phyloP scores from a whole-genome alignment of 2,329 filamentous ascomycete genomes.

The Fusarium sp. region DNA sequence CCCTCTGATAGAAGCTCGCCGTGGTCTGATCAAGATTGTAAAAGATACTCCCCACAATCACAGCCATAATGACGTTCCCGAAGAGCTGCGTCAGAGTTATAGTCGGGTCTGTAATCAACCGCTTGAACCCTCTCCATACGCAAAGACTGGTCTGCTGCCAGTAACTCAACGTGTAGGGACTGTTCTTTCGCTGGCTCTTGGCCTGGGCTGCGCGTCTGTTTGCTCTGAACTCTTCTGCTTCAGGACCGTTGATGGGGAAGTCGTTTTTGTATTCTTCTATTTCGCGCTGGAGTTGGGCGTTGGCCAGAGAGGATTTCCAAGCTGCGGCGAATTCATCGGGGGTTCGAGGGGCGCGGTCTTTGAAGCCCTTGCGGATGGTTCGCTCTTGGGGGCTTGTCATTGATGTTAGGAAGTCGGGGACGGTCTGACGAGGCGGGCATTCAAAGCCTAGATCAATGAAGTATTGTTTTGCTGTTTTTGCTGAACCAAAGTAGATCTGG shows the following conservation, averaged over 20 bases:
- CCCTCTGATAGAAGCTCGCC: conserved; percentile 73
- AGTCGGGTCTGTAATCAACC: conserved; percentile 56
- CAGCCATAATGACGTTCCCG: conserved; percentile 61
- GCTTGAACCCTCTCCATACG: conserved; percentile 53
- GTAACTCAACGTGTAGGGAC: conserved; percentile 44
- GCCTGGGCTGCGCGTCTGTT: conserved; percentile 61
- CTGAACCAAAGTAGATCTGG: conserved; percentile 73
- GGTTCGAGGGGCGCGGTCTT: conserved; percentile 68
- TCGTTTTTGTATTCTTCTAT: conserved; percentile 63
- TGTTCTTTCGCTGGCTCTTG: conserved; percentile 50
- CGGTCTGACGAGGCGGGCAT: conserved; percentile 75
- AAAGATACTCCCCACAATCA: conserved; percentile 66
- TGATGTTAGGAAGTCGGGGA: conserved; percentile 79
- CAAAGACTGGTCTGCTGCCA: conserved; percentile 39
- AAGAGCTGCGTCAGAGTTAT: conserved; percentile 56
- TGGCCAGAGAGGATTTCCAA: conserved; percentile 61
- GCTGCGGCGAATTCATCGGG: conserved; percentile 71
- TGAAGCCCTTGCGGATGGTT: conserved; percentile 66
- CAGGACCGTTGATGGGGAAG: conserved; percentile 53
- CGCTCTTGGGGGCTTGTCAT: conserved; percentile 74
- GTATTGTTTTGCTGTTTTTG: conserved; percentile 71
- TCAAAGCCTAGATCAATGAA: conserved; percentile 76
- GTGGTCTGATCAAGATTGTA: conserved; percentile 60
- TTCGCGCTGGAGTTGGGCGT: conserved; percentile 58
- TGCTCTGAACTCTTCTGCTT: conserved; percentile 62